Percentiles rank a stretch among this genome's conserved stretches.
phyloP scores from a whole-genome alignment of 1,284 basidiomycete species.

The Neotropicomus parvogracilis region DNA sequence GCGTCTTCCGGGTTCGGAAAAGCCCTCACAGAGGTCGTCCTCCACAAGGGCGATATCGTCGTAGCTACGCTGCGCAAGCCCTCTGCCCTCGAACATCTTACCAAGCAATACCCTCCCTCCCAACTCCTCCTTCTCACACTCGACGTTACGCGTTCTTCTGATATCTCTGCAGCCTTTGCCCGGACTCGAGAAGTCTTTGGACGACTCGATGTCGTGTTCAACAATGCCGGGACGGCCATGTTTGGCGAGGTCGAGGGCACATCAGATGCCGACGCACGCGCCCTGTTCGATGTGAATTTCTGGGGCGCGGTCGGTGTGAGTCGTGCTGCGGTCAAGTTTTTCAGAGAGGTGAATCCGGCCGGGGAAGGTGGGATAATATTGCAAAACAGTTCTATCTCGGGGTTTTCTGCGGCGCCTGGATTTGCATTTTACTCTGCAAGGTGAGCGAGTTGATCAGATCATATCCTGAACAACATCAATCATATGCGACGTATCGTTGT shows the following conservation, averaged over 20 bases:
- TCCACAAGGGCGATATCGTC: no score
- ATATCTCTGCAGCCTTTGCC: conserved; percentile 18
- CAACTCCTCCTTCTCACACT: no score
- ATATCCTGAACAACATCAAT: neutral
- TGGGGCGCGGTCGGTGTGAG: conserved; percentile 15
- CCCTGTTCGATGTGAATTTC: conserved; percentile 19
- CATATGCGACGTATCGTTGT: neutral
- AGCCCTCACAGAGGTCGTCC: no score
- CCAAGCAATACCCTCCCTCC: no score
- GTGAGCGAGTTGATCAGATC: neutral
- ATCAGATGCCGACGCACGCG: conserved; percentile 7
- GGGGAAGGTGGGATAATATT: conserved; percentile 12
- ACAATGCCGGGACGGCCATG: no score
- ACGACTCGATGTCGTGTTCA: no score
- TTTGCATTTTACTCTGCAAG: conserved; percentile 13
- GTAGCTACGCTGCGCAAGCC: no score
- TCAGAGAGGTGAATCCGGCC: conserved; percentile 16
- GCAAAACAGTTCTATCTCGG: conserved; percentile 18
- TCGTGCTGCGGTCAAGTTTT: conserved; percentile 11
- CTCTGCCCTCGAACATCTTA: no score
- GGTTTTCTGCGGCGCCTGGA: conserved; percentile 4
- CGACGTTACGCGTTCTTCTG: neutral
- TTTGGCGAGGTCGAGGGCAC: conserved; percentile 7
- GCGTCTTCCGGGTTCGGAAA: conserved; percentile 24
- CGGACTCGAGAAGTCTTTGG: conserved; percentile 1